phyloP scores from a whole-genome alignment of 192 early-diverging fungal genomes.

The Gaertneriomyces sp. region DNA sequence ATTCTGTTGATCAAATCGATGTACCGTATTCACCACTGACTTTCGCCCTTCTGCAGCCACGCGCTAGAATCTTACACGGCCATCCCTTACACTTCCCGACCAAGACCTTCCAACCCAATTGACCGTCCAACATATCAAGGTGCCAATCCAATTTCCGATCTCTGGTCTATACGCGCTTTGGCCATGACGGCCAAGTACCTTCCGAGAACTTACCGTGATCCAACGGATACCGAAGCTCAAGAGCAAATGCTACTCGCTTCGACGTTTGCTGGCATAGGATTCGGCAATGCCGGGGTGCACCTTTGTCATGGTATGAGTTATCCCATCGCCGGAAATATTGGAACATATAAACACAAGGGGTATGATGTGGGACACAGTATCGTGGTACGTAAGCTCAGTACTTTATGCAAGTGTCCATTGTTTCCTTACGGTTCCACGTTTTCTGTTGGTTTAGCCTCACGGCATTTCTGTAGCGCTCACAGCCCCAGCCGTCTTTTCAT shows the following conservation, averaged over 20 bases:
- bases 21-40: not conserved
- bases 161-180: conserved; percentile 80
- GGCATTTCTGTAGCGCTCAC: conserved; percentile 87
- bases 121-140: conserved; percentile 88
- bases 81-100: conserved; percentile 75
- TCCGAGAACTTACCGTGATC: conserved; percentile 66
- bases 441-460: conserved; percentile 30
- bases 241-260: conserved; percentile 85
- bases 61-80: conserved; percentile 91
- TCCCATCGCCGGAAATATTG: conserved; percentile 83
- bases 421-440: too few relatives aligned
- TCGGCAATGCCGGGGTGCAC: conserved; percentile 87
- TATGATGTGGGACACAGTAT: conserved; percentile 74
- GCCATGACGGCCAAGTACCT: conserved; percentile 77
- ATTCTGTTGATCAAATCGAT: not conserved
- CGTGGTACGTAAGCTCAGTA: conserved; percentile 46
- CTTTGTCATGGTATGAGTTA: conserved; percentile 81
- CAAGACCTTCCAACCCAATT: conserved; percentile 76
- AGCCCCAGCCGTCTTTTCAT: conserved; percentile 87
- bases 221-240: conserved; percentile 63
- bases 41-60: conserved; percentile 49
- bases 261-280: conserved; percentile 86
- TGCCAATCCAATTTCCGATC: conserved; percentile 87
- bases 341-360: conserved; percentile 73
- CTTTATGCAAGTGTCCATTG: not conserved